Evolutionary conservation across 345 rosid species (phyloP), one percentile per base, ranked within the genome.

Genomic region (Murraya koenigii): DNA sequence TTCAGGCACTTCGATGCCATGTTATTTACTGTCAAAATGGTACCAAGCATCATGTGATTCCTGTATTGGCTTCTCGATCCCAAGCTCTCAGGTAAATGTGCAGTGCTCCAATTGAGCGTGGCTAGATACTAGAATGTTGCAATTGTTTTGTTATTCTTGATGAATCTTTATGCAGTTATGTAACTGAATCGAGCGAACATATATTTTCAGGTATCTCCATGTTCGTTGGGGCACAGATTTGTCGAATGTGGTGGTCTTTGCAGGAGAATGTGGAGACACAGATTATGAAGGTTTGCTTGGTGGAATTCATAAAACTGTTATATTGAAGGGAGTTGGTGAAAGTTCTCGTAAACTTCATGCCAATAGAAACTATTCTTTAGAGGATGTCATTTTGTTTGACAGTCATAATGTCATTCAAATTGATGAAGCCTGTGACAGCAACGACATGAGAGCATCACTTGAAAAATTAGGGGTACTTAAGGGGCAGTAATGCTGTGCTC

Each of bases 251-350:
- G 89, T 93, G 49, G 89, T 91, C 47, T 85, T 91, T 79, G 85
- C 82, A 32, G 97, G 95, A 80, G 95, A 90, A 65, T 79, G 84
- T 56, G 97, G 95, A 13, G 96, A 93, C 80, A 87, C 96, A 0
- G 96, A 91, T 69, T 93, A 89, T 52, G 97, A 91, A 86, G 90
- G 89, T 52, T 79, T 93, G 85, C 83, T 91, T 23, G 91, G 92
- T 30, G 97, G 97, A 22, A 33, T 89, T 69, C 97, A 89, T 78
- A 91, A 84, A 82, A 88, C 84, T 19, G 85, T 92, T 61, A 73
- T 87, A 70, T 69, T 90, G 23, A 87, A 80, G 75, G 91, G 93
- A 69, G 75, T 90, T 44, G 49, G 49, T 44, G 49, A 44, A 44
- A 44, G 49, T 13, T 15, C 49, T 1, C 49, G 49, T 44, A 44